phyloP scores from a whole-genome alignment of 2,329 filamentous ascomycete species.

The Botrytis fabae region DNA sequence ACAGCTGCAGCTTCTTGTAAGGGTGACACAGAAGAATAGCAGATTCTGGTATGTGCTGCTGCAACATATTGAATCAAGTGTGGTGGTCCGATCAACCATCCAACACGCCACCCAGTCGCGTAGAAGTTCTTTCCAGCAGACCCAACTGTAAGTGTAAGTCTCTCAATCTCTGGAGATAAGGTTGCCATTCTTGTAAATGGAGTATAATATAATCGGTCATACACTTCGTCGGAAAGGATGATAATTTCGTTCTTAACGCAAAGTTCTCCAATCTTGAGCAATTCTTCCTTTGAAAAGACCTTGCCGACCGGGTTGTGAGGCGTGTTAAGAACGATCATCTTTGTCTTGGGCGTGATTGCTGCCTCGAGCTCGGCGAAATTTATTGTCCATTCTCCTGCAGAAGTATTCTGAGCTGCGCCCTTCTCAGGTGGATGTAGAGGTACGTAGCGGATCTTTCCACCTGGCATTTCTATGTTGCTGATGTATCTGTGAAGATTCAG shows the following conservation, averaged over 20 bases:
- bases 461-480: constrained; percentile 97
- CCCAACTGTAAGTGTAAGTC: constrained; percentile 87
- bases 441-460: constrained; percentile 91
- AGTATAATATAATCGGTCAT: constrained; percentile 92
- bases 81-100: constrained; percentile 88
- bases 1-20: constrained; percentile 93
- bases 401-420: constrained; percentile 76
- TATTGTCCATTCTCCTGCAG: constrained; percentile 84
- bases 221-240: constrained; percentile 90
- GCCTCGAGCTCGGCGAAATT: constrained; percentile 80
- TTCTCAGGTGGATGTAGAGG: constrained; percentile 86
- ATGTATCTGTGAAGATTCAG: constrained; percentile 63
- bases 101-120: constrained; percentile 92
- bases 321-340: constrained; percentile 92
- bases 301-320: constrained; percentile 95
- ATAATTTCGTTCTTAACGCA: constrained; percentile 93
- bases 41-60: constrained; percentile 92
- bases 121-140: constrained; percentile 99
- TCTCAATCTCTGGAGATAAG: constrained; percentile 84
- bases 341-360: constrained; percentile 81
- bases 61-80: constrained; percentile 89
- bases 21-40: constrained; percentile 90
- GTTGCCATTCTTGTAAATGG: constrained; percentile 93
- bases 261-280: constrained; percentile 80
- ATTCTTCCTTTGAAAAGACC: constrained; percentile 82